Base-by-base conservation (phyloP, 306 rosid genomes). In the Arachis stenosperma region DNA sequence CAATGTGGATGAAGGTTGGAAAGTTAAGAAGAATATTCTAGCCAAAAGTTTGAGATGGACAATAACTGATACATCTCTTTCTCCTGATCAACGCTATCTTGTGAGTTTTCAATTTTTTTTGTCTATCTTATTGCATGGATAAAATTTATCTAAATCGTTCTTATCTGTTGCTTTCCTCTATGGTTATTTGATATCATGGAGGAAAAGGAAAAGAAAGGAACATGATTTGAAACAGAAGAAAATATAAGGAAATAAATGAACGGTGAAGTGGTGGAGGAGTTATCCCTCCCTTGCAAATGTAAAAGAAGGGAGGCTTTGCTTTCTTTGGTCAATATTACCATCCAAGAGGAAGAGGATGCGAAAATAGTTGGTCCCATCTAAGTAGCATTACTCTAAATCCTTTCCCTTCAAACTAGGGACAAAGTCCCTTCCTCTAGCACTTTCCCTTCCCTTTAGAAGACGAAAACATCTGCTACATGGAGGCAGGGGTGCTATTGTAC, bases 1-100 rank as follows among this genome's bases (percentile, higher is more conserved):
- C 76, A 85, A 91, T 70, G 98, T 91, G 81, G 90, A 93, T 41
- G 78, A 60, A 60, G 94, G 92, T 73, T 93, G 98, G 97, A 89
- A 93, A 86, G 87, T 93, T 75, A 94, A 86, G 84, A 93, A 93
- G 81, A 85, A 90, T 83, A 89, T 93, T 76, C 81, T 82, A 30
- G 84, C 92, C 40, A 89, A 85, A 82, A 86, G 75, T 80, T 82
- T 93, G 96, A 84, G 92, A 71, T 93, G 98, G 98, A 91, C 98
- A 51, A 86, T 93, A 70, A 93, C 97, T 13, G 98, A 93, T 82
- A 89, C 98, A 12, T 83, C 92, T 82, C 94, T 93, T 78, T 93
- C 97, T 70, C 89, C 93, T 2, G 88, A 93, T 83, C 92, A 86
- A 53, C 75, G 52, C 62, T 54, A 82, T 76, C 96, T 90, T 60